These are phyloP conservation scores for Potentilla sterilis DNA, from an alignment of 306 rosid genomes.

Conservation along the genomic window DNA sequence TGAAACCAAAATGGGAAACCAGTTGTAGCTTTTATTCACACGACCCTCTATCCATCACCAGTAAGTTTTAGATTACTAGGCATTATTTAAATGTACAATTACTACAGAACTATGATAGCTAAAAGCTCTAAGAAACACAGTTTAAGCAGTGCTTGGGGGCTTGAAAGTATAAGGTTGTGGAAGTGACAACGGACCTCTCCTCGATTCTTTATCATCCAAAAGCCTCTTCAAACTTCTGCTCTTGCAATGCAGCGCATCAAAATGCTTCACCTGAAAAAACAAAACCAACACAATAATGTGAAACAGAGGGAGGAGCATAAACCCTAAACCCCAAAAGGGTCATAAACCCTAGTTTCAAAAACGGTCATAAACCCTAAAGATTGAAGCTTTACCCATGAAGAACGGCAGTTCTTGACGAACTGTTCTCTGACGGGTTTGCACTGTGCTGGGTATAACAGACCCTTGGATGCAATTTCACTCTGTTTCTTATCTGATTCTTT, in stretches of 20 bases:
- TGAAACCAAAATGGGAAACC: neutral
- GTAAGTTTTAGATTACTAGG: neutral
- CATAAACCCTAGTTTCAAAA: conserved; percentile 5
- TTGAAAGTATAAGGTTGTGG: conserved; percentile 68
- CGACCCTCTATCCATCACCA: neutral
- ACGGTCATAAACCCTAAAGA: neutral
- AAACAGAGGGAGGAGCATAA: neutral
- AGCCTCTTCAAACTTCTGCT: conserved; percentile 73
- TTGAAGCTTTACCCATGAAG: conserved; percentile 67
- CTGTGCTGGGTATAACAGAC: conserved; percentile 72
- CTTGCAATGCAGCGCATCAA: conserved; percentile 80
- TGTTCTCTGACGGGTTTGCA: conserved; percentile 58
- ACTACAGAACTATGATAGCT: neutral
- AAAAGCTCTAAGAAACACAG: neutral
- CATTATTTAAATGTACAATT: conserved; percentile 8
- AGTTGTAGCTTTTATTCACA: neutral
- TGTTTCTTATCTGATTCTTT: conserved; percentile 67
- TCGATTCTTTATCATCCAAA: conserved; percentile 75
- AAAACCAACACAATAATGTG: neutral
- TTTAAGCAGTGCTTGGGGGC: conserved; percentile 31
- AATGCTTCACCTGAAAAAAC: conserved; percentile 75
- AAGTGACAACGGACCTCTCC: conserved; percentile 84
- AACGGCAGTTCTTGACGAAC: conserved; percentile 69
- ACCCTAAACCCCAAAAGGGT: neutral
- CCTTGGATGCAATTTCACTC: conserved; percentile 88